Conservation (phyloP, 2,329 filamentous ascomycete genomes). For the Metarhizium rileyi region DNA sequence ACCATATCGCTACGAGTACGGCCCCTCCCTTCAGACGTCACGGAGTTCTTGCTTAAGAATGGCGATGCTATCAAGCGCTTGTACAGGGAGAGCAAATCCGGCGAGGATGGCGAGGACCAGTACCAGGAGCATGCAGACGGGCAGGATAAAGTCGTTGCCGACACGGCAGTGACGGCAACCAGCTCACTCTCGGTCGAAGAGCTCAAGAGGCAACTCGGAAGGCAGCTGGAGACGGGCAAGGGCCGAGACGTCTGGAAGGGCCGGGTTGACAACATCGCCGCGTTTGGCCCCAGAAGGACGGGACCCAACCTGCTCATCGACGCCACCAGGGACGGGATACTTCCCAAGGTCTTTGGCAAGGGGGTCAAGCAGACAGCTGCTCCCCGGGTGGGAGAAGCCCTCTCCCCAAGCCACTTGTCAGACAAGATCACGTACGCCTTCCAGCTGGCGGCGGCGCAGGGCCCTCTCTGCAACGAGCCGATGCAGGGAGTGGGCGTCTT, state of each 20-base stretch:
- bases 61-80: slow-evolving; percentile 67
- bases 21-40: slow-evolving; percentile 68
- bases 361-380: slow-evolving; percentile 22
- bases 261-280: slow-evolving; percentile 70
- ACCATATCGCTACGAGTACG: slow-evolving; percentile 66
- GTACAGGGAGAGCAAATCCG: slow-evolving; percentile 56
- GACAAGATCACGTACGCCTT: slow-evolving; percentile 93
- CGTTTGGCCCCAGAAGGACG: slow-evolving; percentile 76
- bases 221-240: slow-evolving; percentile 60
- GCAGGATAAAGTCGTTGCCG: slow-evolving; percentile 37
- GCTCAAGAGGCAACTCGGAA: slow-evolving; percentile 63
- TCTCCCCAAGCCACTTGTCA: slow-evolving; percentile 59
- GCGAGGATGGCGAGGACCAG: slow-evolving; percentile 20
- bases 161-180: slow-evolving; percentile 48
- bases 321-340: slow-evolving; percentile 60
- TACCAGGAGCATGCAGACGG: slow-evolving; percentile 24
- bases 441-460: slow-evolving; percentile 81
- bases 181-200: slow-evolving; percentile 62
- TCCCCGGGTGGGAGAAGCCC: slow-evolving; percentile 35
- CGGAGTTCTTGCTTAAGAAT: slow-evolving; percentile 78
- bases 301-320: slow-evolving; percentile 90
- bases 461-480: slow-evolving; percentile 85
- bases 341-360: slow-evolving; percentile 56
- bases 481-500: slow-evolving; percentile 89
- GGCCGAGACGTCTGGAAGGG: slow-evolving; percentile 66